These are phyloP conservation scores for Capsicum chinense DNA, from an alignment of 257 asterid genomes.

Conservation along the genomic window DNA sequence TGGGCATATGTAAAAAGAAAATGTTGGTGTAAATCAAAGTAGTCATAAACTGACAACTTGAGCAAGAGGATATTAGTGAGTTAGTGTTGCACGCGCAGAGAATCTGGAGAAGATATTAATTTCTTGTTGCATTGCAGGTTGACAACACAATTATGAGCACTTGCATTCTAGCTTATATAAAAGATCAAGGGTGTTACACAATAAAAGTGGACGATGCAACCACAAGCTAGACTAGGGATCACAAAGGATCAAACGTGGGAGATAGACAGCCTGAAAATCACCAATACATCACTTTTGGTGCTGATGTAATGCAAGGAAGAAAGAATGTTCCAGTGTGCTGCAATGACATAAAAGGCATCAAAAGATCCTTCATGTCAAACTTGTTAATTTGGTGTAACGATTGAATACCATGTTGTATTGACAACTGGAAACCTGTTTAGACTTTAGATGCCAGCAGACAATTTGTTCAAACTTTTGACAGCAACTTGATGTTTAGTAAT, in stretches of 20 bases:
- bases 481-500: conserved; percentile 7
- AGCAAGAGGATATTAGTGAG: background rate
- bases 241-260: conserved; percentile 9
- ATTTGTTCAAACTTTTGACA: background rate
- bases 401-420: background rate
- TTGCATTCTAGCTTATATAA: background rate
- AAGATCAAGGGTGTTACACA: background rate
- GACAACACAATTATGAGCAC: background rate
- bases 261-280: conserved; percentile 19
- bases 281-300: conserved; percentile 24
- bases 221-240: background rate
- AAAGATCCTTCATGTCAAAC: background rate
- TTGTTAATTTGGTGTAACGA: conserved; percentile 17
- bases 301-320: conserved; percentile 11
- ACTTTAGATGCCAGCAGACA: conserved; percentile 14
- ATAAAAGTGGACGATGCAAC: background rate
- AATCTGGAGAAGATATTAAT: background rate
- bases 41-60: background rate
- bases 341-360: conserved; percentile 28
- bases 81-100: conserved; percentile 7
- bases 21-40: background rate
- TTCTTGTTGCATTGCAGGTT: conserved; percentile 16
- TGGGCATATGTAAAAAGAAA: conserved; percentile 13
- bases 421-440: background rate
- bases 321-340: background rate